These are phyloP conservation scores for Trebouxia sp. DNA, from an alignment of 139 green algal genomes.

Conservation along the genomic window DNA sequence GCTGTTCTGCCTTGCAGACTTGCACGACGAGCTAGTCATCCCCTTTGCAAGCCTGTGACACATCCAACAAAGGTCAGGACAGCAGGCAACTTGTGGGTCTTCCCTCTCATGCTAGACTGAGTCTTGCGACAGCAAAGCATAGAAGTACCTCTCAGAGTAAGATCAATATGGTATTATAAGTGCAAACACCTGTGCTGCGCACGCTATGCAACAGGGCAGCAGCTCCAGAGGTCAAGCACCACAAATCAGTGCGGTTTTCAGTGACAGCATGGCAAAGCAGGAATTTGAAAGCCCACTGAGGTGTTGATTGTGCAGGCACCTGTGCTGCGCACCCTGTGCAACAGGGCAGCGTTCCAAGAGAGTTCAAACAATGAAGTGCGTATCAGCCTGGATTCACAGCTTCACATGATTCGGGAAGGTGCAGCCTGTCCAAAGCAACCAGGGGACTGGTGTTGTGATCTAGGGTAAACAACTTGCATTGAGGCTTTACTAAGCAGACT, in stretches of 20 bases:
- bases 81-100: too few relatives aligned
- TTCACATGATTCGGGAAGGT: slow-evolving; percentile 61
- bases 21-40: too few relatives aligned
- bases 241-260: too few relatives aligned
- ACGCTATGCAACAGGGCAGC: slow-evolving; percentile 74
- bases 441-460: slow-evolving; percentile 56
- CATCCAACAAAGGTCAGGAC: too few relatives aligned
- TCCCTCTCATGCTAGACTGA: too few relatives aligned
- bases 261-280: too few relatives aligned
- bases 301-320: slow-evolving; percentile 46
- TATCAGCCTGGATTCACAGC: slow-evolving; percentile 70
- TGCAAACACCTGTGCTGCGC: slow-evolving; percentile 63
- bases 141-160: too few relatives aligned
- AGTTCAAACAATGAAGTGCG: slow-evolving; percentile 58
- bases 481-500: neutral
- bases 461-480: neutral
- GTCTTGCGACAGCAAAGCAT: too few relatives aligned
- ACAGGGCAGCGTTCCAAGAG: slow-evolving; percentile 75
- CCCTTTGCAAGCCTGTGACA: too few relatives aligned
- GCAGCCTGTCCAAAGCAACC: slow-evolving; percentile 7
- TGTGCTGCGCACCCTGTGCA: slow-evolving; percentile 72
- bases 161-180: neutral
- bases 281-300: too few relatives aligned
- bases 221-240: slow-evolving; percentile 79
- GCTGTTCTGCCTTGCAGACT: too few relatives aligned